A percentile compares a stretch with the other conserved stretches of the same genome.
These are phyloP conservation scores for Diaporthe citrichinensis DNA, from an alignment of 2,329 filamentous ascomycete species.

Conservation along the genomic window DNA sequence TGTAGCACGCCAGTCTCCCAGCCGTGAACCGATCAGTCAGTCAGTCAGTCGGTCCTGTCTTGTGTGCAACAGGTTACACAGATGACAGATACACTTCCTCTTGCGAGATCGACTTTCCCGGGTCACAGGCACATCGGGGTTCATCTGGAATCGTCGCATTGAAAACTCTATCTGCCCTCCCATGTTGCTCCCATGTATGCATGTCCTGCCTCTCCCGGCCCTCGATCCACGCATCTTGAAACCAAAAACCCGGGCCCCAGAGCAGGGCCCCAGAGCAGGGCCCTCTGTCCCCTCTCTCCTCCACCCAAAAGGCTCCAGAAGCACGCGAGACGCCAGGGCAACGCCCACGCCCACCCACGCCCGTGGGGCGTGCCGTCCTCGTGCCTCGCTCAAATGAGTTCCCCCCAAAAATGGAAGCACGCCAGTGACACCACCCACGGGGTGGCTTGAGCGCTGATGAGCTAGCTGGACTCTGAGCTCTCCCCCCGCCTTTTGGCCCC, in stretches of 20 bases:
- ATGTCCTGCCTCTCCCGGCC: neutral
- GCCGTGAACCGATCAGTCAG: constrained; percentile 5
- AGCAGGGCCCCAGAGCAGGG: neutral
- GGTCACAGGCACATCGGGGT: constrained; percentile 9
- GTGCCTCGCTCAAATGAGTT: constrained; percentile 22
- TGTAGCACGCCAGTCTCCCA: neutral
- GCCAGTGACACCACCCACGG: neutral
- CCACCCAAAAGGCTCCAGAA: constrained; percentile 27
- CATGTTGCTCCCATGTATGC: neutral
- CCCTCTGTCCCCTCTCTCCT: neutral
- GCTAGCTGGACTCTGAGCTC: constrained; percentile 11
- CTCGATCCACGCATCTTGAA: constrained; percentile 32
- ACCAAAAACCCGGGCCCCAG: constrained; percentile 7
- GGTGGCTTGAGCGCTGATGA: constrained; percentile 9
- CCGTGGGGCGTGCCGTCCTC: constrained; percentile 9
- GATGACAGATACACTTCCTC: neutral
- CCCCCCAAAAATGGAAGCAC: constrained; percentile 27
- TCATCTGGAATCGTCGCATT: constrained; percentile 31
- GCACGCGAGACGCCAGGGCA: constrained; percentile 25
- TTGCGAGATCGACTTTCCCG: constrained; percentile 5
- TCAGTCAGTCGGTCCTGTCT: neutral
- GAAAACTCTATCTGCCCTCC: constrained; percentile 28
- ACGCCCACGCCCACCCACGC: neutral
- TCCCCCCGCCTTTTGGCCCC: neutral
- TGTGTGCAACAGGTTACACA: neutral